Evolutionary conservation across 192 early-diverging fungal genomes (phyloP), one percentile per base, ranked within the genome.

Genomic region (Backusella luteola): DNA sequence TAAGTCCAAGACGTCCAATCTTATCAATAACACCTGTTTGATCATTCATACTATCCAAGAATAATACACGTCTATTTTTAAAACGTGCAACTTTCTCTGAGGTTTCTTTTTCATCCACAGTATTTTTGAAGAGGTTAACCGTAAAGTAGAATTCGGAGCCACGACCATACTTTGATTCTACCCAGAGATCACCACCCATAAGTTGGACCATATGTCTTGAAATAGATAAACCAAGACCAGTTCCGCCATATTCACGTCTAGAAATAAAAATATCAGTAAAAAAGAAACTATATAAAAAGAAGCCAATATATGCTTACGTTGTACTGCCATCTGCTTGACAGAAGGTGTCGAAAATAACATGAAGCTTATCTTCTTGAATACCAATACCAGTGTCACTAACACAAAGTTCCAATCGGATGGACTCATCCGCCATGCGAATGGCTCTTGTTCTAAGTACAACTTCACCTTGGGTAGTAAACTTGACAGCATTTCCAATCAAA

Each of bases 351-450:
- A 96, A 96, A 26, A 95, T 89, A 66, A 93, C 84, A 29, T 85
- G 77, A 59, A 92, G 86, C 79, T 94, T 94, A 59, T 94, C 93
- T 63, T 88, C 88, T 59, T 89, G 84, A 71, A 96, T 94, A n/a
- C 95, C 95, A 66, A 96, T 96, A 39, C 95, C 95, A 1, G 93
- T 93, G 70, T 96, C 95, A 17, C 83, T 84, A 44, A 96, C 91
- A 73, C 86, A 87, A 53, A 96, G 87, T 56, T 91, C 87, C 36
- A 95, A 80, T 32, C 81, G 83, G 21, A 92, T 80, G 15, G 82
- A 70, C 41, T 81, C 79, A 71, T 77, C 81, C 0, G 79, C 9
- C 63, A 34, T 75, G 17, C 36, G 26, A 29, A 67, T 38, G 46
- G 41, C 66, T 46, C 74, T 63, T 44, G 74, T 75, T 34, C 74